phyloP scores from a whole-genome alignment of 768 basidiomycete species.

The Termitomyces sp. region DNA sequence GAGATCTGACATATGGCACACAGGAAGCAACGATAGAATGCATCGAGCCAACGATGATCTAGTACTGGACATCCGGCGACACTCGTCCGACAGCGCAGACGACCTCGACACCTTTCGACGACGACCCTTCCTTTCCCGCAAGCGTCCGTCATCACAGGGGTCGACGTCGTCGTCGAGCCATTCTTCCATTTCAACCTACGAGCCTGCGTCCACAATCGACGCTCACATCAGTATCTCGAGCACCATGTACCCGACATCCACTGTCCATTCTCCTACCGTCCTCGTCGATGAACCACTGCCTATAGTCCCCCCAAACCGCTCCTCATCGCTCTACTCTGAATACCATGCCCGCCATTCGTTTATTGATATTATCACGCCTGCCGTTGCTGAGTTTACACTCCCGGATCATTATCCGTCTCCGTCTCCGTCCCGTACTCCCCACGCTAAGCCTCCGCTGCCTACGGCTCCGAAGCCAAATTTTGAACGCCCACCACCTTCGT shows the following conservation, averaged over 20 bases:
- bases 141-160: slow-evolving; percentile 11
- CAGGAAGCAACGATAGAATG: slow-evolving; percentile 10
- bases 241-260: slow-evolving; percentile 34
- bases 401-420: slow-evolving; percentile 16
- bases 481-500: slow-evolving; percentile 40
- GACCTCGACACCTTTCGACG: slow-evolving; percentile 14
- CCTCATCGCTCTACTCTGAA: slow-evolving; percentile 6
- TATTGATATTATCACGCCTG: slow-evolving; percentile 31
- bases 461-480: slow-evolving; percentile 45
- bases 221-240: slow-evolving; percentile 39
- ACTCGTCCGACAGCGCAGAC: not conserved
- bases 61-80: slow-evolving; percentile 21
- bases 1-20: not conserved
- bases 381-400: slow-evolving; percentile 14
- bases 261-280: slow-evolving; percentile 22
- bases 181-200: slow-evolving; percentile 23
- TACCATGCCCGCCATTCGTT: slow-evolving; percentile 23
- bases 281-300: slow-evolving; percentile 22
- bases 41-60: slow-evolving; percentile 10
- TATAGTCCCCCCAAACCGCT: slow-evolving; percentile 17
- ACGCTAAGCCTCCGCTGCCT: not conserved
- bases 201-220: slow-evolving; percentile 32
- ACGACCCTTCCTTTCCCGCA: slow-evolving; percentile 32
- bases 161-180: slow-evolving; percentile 20
- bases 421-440: slow-evolving; percentile 14